Percentiles rank a stretch among this genome's conserved stretches.
These are phyloP conservation scores for Hyphopichia homilentoma DNA, from an alignment of 805 yeast genomes.

Conservation along the genomic window DNA sequence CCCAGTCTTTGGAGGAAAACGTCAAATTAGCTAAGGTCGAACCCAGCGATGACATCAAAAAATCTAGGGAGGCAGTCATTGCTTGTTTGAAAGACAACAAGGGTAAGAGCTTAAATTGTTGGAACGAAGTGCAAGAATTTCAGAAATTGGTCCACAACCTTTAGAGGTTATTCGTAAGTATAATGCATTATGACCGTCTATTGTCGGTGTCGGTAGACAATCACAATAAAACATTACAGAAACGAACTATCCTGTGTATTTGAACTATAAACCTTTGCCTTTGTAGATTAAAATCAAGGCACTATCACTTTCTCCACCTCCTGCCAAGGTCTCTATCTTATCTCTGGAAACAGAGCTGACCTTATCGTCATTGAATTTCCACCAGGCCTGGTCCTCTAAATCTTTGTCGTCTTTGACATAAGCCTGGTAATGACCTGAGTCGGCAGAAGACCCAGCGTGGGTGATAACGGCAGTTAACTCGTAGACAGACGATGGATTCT, in stretches of 20 bases:
- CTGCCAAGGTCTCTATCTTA: slow-evolving; percentile 80
- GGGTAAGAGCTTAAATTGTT: slow-evolving; percentile 71
- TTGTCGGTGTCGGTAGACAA: no score
- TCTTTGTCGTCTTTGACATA: slow-evolving; percentile 72
- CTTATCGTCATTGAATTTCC: slow-evolving; percentile 91
- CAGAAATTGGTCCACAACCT: slow-evolving; percentile 47
- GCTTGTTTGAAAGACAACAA: slow-evolving; percentile 60
- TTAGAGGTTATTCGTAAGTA: no score
- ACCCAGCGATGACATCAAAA: slow-evolving; percentile 35
- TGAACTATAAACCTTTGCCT: slow-evolving; percentile 57
- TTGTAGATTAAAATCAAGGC: slow-evolving; percentile 87
- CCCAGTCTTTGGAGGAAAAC: slow-evolving; percentile 31
- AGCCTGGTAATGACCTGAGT: slow-evolving; percentile 95
- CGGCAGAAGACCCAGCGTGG: slow-evolving; percentile 94
- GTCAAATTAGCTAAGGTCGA: slow-evolving; percentile 28
- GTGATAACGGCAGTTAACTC: slow-evolving; percentile 81
- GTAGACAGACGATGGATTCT: slow-evolving; percentile 85
- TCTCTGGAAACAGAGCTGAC: slow-evolving; percentile 76
- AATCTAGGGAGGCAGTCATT: slow-evolving; percentile 48
- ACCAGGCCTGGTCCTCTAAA: slow-evolving; percentile 75
- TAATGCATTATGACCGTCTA: neutral
- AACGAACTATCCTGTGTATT: neutral
- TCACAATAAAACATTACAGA: neutral
- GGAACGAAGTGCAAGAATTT: slow-evolving; percentile 74
- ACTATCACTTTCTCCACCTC: slow-evolving; percentile 97